Base-by-base conservation (phyloP, 306 rosid genomes). In the Ormosia emarginata region DNA sequence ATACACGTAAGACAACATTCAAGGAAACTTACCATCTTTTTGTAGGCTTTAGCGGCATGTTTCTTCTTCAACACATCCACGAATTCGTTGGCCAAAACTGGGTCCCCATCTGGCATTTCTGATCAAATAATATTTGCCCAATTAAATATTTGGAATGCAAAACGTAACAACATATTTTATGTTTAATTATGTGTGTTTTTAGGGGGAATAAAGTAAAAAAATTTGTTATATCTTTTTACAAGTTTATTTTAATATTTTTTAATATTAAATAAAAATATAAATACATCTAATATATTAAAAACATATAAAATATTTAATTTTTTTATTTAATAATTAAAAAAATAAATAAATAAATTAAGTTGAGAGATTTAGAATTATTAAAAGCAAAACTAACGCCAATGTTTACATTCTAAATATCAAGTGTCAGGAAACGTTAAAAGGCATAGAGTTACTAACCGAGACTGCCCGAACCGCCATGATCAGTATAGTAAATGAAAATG, bases 401-500 rank as follows among this genome's bases (percentile, higher is more conserved):
- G 24, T 0, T 0, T 24, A 24, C 24, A 24, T 24, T 24, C 24
- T 24, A 24, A 24, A 24, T 24, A 24, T 24, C 24, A 24, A 24
- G 24, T 24, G 44, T 4, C 44, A 40, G 44, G 44, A 44, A 44
- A 44, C 12, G 49, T 8, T 0, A 44, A 50, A 50, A 65, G 11
- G 18, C 15, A 12, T 2, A 10, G 18, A 62, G 56, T 13, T 30
- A 86, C 82, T 86, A 33, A 93, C 97, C 57, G 0, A 93, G 17
- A 0, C 67, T 0, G 33, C 98, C 97, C 0, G 88, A 0, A 29
- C 18, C 8, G 4, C 98, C 98, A 13, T 93, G 97, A 47, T 89
- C 98, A 0, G 84, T 1, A 56, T 90, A 90, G 77, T 81, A 93
- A 55, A 93, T 87, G 87, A 91, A 93, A 81, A 93, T 33, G 30